These are phyloP conservation scores for Aspergillus campestris DNA, from an alignment of 495 filamentous ascomycete species.

Conservation along the genomic window DNA sequence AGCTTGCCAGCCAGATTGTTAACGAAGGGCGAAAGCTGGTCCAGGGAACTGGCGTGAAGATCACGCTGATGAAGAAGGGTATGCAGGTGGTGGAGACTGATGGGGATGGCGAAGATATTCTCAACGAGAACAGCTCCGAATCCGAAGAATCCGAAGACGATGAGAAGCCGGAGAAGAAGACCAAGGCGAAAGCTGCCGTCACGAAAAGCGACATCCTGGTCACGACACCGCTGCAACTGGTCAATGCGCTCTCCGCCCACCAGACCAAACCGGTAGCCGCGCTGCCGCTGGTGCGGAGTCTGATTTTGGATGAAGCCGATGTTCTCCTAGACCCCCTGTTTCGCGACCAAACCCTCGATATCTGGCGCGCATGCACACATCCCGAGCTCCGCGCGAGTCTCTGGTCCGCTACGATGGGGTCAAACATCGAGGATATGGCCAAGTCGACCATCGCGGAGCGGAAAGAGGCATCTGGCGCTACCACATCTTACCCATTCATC, in stretches of 20 bases:
- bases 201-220: conserved; percentile 80
- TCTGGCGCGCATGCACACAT: conserved; percentile 71
- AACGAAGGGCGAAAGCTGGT: conserved; percentile 83
- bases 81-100: conserved; percentile 53
- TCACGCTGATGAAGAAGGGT: conserved; percentile 77
- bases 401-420: conserved; percentile 97
- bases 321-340: conserved; percentile 88
- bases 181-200: conserved; percentile 27
- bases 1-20: conserved; percentile 84
- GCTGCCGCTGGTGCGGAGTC: conserved; percentile 55
- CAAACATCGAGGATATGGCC: conserved; percentile 75
- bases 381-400: conserved; percentile 61
- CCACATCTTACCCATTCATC: conserved; percentile 45
- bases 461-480: conserved; percentile 15
- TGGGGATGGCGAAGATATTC: conserved; percentile 23
- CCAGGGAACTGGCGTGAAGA: conserved; percentile 66
- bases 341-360: conserved; percentile 75
- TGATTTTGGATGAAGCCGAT: conserved; percentile 92
- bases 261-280: conserved; percentile 32
- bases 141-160: conserved; percentile 32
- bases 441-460: conserved; percentile 51
- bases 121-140: conserved; percentile 34
- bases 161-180: conserved; percentile 27
- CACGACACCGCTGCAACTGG: conserved; percentile 72
- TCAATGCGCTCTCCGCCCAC: conserved; percentile 59